A percentile compares a stretch with the other conserved stretches of the same genome.
These are phyloP conservation scores for Kickxella alabastrina DNA, from an alignment of 192 early-diverging fungal genomes.

Conservation along the genomic window DNA sequence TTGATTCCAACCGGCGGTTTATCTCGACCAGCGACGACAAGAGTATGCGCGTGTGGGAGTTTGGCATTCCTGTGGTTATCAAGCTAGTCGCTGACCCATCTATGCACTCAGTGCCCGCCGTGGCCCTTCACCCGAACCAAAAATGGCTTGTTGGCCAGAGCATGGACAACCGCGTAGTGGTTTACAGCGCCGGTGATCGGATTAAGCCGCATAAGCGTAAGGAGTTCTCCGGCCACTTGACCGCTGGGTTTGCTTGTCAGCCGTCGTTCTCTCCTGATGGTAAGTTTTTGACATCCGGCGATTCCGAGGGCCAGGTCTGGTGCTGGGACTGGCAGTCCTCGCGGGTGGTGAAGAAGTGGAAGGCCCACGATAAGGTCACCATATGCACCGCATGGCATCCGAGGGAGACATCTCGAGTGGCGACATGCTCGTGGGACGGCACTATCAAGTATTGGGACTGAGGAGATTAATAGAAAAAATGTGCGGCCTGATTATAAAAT, in stretches of 20 bases:
- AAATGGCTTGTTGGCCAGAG: conserved; percentile 94
- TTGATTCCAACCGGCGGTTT: conserved; percentile 90
- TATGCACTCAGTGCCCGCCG: conserved; percentile 96
- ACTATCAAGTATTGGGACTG: conserved; percentile 87
- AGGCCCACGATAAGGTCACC: conserved; percentile 88
- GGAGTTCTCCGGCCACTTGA: conserved; percentile 84
- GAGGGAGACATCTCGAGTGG: conserved; percentile 85
- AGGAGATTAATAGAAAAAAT: no score
- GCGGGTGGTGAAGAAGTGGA: conserved; percentile 79
- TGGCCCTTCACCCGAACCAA: conserved; percentile 79
- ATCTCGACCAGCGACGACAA: conserved; percentile 97
- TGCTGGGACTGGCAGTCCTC: conserved; percentile 98
- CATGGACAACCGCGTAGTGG: conserved; percentile 92
- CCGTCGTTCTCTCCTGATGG: conserved; percentile 91
- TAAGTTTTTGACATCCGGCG: conserved; percentile 80
- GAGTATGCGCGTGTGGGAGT: conserved; percentile 95
- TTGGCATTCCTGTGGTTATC: conserved; percentile 96
- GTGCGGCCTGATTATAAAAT: no score
- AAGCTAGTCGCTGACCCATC: conserved; percentile 94
- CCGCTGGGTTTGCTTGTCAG: conserved; percentile 96
- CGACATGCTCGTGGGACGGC: conserved; percentile 94
- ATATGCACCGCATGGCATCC: conserved; percentile 96
- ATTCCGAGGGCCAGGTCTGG: conserved; percentile 88
- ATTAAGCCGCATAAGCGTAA: conserved; percentile 90
- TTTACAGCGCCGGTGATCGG: conserved; percentile 81